Evolutionary conservation across 768 basidiomycete species (phyloP).

Genomic region (Lactarius sanguifluus): DNA sequence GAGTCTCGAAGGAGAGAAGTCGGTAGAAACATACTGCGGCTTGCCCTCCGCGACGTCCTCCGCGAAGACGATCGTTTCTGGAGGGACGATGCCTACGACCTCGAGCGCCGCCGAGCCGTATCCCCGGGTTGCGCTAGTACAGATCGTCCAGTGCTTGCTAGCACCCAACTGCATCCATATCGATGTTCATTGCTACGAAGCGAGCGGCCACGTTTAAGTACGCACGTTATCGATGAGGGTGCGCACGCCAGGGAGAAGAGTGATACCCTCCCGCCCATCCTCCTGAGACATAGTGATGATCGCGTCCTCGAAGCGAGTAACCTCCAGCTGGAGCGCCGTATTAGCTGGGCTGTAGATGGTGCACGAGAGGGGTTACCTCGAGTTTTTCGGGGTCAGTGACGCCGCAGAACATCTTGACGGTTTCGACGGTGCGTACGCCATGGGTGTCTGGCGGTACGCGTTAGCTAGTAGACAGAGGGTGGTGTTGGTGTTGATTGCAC

Average conservation of each 20-base stretch:
- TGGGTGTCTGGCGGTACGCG: slow-evolving; percentile 56
- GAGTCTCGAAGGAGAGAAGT: slow-evolving; percentile 1
- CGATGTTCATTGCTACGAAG: background rate
- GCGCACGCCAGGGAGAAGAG: slow-evolving; percentile 70
- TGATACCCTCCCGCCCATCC: slow-evolving; percentile 60
- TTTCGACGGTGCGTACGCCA: slow-evolving; percentile 83
- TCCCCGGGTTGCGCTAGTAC: slow-evolving; percentile 75
- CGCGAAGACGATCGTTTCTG: slow-evolving; percentile 76
- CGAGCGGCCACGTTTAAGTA: background rate
- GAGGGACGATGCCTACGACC: slow-evolving; percentile 63
- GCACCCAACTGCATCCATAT: slow-evolving; percentile 33
- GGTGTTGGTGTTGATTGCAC: slow-evolving; percentile 30
- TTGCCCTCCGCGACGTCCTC: slow-evolving; percentile 84
- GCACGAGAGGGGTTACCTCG: slow-evolving; percentile 47
- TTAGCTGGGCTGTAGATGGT: slow-evolving; percentile 13
- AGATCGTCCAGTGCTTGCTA: slow-evolving; percentile 70
- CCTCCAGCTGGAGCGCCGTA: slow-evolving; percentile 52
- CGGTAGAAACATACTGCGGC: slow-evolving; percentile 51
- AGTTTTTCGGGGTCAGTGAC: slow-evolving; percentile 67
- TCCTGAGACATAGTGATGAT: slow-evolving; percentile 62
- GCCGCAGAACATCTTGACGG: slow-evolving; percentile 68
- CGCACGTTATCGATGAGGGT: slow-evolving; percentile 57
- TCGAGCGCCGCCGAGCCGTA: slow-evolving; percentile 75
- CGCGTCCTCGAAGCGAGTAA: slow-evolving; percentile 74
- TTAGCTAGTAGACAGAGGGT: background rate